A percentile compares a stretch with the other conserved stretches of the same genome.
phyloP scores from a whole-genome alignment of 2,329 filamentous ascomycete genomes.

The Phaeomoniella chlamydospora region DNA sequence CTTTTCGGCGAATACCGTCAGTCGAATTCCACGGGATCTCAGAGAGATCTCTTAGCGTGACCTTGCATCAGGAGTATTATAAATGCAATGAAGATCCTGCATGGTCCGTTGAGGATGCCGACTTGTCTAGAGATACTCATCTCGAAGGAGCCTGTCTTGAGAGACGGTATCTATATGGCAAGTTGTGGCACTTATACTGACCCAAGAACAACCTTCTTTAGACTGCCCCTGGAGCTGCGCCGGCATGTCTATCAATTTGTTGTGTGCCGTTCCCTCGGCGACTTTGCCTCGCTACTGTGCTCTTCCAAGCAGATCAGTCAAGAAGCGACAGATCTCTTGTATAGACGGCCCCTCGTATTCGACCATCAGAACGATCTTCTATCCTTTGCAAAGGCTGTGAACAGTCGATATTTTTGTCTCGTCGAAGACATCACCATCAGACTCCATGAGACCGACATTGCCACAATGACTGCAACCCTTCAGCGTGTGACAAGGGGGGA shows the following conservation, averaged over 20 bases:
- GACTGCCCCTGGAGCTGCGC: constrained; percentile 7
- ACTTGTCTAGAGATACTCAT: no score
- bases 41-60: no score
- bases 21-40: no score
- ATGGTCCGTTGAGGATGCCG: no score
- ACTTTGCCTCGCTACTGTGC: constrained; percentile 6
- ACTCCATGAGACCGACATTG: background rate
- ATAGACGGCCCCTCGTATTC: constrained; percentile 4
- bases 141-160: no score
- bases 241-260: constrained; percentile 6
- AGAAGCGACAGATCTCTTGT: constrained; percentile 7
- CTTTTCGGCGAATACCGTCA: no score
- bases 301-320: constrained; percentile 5
- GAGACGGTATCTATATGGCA: no score
- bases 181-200: no score
- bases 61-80: no score
- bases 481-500: background rate
- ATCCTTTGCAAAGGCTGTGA: background rate
- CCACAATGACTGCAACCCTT: background rate
- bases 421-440: background rate
- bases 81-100: no score
- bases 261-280: constrained; percentile 1
- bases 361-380: constrained; percentile 5
- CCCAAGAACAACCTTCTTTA: constrained; percentile 2
- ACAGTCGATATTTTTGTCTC: background rate